Conservation (phyloP, 179 eudicot species). For the Silene noctiflora region DNA sequence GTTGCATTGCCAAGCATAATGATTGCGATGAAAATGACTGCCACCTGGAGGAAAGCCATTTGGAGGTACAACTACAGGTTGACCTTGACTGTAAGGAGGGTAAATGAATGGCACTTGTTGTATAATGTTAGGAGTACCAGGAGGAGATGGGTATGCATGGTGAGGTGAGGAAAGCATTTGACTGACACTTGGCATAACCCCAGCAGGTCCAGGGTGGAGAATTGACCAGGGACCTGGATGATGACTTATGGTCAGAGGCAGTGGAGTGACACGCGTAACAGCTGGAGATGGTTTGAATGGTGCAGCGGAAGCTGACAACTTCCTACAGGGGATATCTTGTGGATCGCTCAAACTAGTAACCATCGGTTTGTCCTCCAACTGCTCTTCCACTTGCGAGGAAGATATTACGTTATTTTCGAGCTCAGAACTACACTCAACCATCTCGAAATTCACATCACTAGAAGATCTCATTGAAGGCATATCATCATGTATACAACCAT, state of each 20-base stretch:
- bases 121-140: conserved; percentile 73
- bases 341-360: conserved; percentile 42
- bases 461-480: conserved; percentile 30
- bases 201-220: conserved; percentile 4
- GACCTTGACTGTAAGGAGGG: conserved; percentile 80
- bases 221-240: conserved; percentile 44
- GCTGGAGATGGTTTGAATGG: conserved; percentile 76
- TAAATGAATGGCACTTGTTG: conserved; percentile 76
- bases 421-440: conserved; percentile 19
- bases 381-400: conserved; percentile 32
- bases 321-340: conserved; percentile 54
- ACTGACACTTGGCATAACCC: conserved; percentile 27
- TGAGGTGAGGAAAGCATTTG: conserved; percentile 39
- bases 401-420: conserved; percentile 21
- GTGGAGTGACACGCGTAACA: conserved; percentile 43
- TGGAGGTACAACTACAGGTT: conserved; percentile 44
- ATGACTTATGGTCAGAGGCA: conserved; percentile 55
- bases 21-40: conserved; percentile 63
- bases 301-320: conserved; percentile 89
- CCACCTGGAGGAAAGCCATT: conserved; percentile 47
- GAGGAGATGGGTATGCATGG: conserved; percentile 83
- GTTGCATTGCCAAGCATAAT: conserved; percentile 77
- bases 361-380: conserved; percentile 43
- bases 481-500: conserved; percentile 22
- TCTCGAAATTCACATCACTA: conserved; percentile 26